Evolutionary conservation across 2,329 filamentous ascomycete species (phyloP).

Genomic region (Colletotrichum orchidophilum): DNA sequence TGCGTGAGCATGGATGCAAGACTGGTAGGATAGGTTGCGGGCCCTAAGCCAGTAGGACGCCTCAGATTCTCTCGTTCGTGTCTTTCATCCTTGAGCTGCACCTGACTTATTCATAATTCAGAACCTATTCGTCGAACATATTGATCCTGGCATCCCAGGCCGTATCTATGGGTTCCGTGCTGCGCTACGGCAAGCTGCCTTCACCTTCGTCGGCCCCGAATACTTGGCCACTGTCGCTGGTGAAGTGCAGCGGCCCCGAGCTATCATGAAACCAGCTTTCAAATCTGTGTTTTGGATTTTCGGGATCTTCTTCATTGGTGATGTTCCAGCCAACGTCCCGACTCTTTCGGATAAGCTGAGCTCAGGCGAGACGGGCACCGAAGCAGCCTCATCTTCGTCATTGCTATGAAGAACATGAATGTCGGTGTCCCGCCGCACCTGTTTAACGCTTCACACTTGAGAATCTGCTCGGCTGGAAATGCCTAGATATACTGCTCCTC

Average conservation of each 20-base stretch:
- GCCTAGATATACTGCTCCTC: slow-evolving; percentile 66
- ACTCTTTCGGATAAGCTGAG: not conserved
- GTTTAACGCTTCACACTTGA: slow-evolving; percentile 65
- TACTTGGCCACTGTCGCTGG: slow-evolving; percentile 76
- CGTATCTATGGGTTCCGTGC: slow-evolving; percentile 76
- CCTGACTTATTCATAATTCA: not conserved
- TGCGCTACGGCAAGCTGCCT: slow-evolving; percentile 71
- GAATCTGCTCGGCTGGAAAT: slow-evolving; percentile 64
- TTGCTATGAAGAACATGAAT: slow-evolving; percentile 66
- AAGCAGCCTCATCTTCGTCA: slow-evolving; percentile 71
- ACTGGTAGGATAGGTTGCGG: not conserved
- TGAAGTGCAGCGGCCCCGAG: slow-evolving; percentile 71
- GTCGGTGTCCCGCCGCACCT: slow-evolving; percentile 65
- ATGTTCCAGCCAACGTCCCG: slow-evolving; percentile 67
- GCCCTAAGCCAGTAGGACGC: not conserved
- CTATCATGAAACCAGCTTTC: slow-evolving; percentile 73
- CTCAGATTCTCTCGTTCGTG: not conserved
- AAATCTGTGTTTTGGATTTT: slow-evolving; percentile 80
- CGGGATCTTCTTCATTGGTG: slow-evolving; percentile 75
- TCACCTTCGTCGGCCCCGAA: slow-evolving; percentile 73
- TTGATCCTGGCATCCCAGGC: slow-evolving; percentile 69
- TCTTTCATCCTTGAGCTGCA: not conserved
- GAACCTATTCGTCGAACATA: slow-evolving; percentile 54
- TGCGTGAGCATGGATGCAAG: not conserved
- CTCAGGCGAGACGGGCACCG: slow-evolving; percentile 48